These are phyloP conservation scores for Fagopyrum esculentum DNA, from an alignment of 148 eudicot genomes.

Conservation along the genomic window DNA sequence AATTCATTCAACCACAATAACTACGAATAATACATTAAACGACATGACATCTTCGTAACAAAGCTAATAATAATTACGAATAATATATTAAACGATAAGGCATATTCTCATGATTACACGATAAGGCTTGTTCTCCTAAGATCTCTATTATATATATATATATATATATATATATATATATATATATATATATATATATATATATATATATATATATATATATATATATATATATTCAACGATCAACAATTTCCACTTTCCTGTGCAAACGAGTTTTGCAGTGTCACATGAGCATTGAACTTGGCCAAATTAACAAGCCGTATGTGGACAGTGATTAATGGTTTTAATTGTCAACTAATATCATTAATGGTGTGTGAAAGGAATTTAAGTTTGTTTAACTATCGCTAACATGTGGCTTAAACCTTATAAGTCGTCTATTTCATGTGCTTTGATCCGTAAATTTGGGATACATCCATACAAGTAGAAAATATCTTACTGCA, in stretches of 20 bases:
- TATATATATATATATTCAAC: neutral
- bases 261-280: neutral
- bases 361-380: neutral
- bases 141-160: too few relatives aligned
- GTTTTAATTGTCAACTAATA: neutral
- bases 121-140: too few relatives aligned
- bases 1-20: too few relatives aligned
- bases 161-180: too few relatives aligned
- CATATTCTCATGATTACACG: too few relatives aligned
- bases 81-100: too few relatives aligned
- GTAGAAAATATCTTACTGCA: neutral
- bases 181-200: too few relatives aligned
- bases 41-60: too few relatives aligned
- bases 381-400: neutral
- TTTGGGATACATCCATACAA: neutral
- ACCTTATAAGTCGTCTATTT: neutral
- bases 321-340: conserved; percentile 3
- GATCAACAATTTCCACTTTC: neutral
- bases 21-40: too few relatives aligned
- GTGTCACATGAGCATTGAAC: neutral
- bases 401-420: neutral
- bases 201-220: neutral
- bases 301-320: neutral
- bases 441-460: conserved; percentile 2
- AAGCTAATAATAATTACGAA: too few relatives aligned